Conservation (phyloP, 2,329 filamentous ascomycete genomes). For the Sclerotinia borealis region DNA sequence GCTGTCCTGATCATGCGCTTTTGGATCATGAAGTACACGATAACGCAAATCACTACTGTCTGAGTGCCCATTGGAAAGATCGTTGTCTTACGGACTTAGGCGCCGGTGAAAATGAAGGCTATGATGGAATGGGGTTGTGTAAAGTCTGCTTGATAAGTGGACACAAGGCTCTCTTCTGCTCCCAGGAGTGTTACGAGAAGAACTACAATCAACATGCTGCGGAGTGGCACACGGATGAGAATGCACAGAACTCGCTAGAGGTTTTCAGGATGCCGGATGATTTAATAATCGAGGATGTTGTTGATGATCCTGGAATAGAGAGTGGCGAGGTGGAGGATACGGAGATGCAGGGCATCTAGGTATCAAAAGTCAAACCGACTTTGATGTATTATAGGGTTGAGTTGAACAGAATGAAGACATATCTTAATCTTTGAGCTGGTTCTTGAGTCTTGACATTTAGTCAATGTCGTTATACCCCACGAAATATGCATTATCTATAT, state of each 20-base stretch:
- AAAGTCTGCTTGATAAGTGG: slow-evolving; percentile 5
- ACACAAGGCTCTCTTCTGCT: slow-evolving; percentile 3
- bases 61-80: slow-evolving; percentile 5
- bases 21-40: slow-evolving; percentile 1
- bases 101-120: not conserved
- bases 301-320: not conserved
- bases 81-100: not conserved
- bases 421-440: not conserved
- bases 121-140: not conserved
- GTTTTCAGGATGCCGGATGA: not conserved
- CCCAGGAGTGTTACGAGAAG: not conserved
- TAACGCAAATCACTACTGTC: not conserved
- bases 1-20: slow-evolving; percentile 24
- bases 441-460: not conserved
- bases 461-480: not conserved
- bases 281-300: not conserved
- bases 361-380: no score
- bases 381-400: not conserved
- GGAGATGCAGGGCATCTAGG: not conserved
- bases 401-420: not conserved
- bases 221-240: slow-evolving; percentile 6
- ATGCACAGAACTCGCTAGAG: not conserved
- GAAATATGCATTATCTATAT: not conserved
- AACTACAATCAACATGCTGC: slow-evolving; percentile 1
- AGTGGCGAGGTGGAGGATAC: slow-evolving; percentile 3